These are phyloP conservation scores for Cichorium intybus DNA, from an alignment of 140 eudicot species.

Conservation along the genomic window DNA sequence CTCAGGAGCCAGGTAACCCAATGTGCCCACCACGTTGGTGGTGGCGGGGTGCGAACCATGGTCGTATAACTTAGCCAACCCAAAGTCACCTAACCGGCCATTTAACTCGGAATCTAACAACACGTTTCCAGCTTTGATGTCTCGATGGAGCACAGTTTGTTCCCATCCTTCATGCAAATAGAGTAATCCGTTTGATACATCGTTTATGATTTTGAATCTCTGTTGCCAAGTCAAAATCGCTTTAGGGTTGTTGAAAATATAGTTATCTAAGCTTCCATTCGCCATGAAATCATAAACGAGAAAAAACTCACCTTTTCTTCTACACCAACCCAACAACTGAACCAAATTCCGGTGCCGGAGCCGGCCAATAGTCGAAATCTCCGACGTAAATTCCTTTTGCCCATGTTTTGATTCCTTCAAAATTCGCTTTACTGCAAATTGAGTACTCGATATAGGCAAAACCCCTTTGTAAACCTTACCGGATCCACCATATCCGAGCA, in stretches of 20 bases:
- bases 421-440: conserved; percentile 58
- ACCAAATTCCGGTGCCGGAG: conserved; percentile 79
- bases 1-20: conserved; percentile 87
- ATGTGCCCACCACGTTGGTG: conserved; percentile 69
- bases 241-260: conserved; percentile 30
- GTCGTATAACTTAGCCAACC: conserved; percentile 66
- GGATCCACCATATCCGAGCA: conserved; percentile 70
- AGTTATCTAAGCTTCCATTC: conserved; percentile 72
- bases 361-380: conserved; percentile 56
- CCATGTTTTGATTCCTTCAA: conserved; percentile 60
- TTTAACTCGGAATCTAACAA: conserved; percentile 53
- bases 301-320: conserved; percentile 52
- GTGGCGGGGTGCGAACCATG: conserved; percentile 58
- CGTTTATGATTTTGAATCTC: conserved; percentile 53
- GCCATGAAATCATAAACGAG: conserved; percentile 76
- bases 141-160: conserved; percentile 74
- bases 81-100: conserved; percentile 70
- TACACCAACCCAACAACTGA: conserved; percentile 67
- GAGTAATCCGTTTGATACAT: conserved; percentile 51
- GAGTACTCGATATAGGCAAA: conserved; percentile 29
- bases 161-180: conserved; percentile 78
- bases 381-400: conserved; percentile 52
- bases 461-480: conserved; percentile 69
- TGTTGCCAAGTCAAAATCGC: conserved; percentile 49
- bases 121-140: conserved; percentile 67